Percentiles rank a stretch among this genome's conserved stretches.
Evolutionary conservation across 148 eudicot genomes (phyloP).

Genomic region (Linanthus parryae): DNA sequence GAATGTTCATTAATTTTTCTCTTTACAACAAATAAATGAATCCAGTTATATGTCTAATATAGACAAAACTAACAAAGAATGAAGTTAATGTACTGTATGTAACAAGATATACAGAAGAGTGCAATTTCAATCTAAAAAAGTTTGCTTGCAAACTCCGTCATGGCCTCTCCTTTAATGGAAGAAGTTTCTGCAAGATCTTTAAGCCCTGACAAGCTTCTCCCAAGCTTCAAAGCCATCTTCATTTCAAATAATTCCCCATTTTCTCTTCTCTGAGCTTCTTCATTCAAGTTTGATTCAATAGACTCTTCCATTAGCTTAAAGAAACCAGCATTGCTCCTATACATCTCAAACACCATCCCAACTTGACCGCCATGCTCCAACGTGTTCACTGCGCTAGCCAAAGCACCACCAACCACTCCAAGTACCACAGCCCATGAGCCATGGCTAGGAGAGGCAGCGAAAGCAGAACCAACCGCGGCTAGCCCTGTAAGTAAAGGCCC

Average conservation of each 20-base stretch:
- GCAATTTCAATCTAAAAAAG: conserved; percentile 23
- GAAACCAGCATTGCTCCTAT: conserved; percentile 61
- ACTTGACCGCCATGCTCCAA: conserved; percentile 83
- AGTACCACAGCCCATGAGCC: conserved; percentile 35
- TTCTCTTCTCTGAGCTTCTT: conserved; percentile 32
- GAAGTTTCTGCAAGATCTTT: conserved; percentile 37
- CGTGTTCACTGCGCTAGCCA: conserved; percentile 43
- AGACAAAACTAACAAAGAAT: background rate
- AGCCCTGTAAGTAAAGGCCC: conserved; percentile 53
- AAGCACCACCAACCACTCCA: conserved; percentile 36
- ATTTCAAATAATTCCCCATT: conserved; percentile 61
- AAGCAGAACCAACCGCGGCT: conserved; percentile 47
- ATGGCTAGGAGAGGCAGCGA: conserved; percentile 17
- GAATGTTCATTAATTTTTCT: too few species aligned
- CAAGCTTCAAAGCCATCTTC: conserved; percentile 60
- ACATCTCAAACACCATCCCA: conserved; percentile 86
- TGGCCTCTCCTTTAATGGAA: conserved; percentile 16
- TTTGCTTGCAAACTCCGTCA: conserved; percentile 69
- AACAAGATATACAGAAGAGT: background rate
- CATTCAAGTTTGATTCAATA: conserved; percentile 28
- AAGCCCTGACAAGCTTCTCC: conserved; percentile 55
- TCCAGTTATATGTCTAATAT: background rate
- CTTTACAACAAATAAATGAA: conserved; percentile 6
- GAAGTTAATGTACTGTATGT: background rate
- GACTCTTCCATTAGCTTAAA: conserved; percentile 41